These are phyloP conservation scores for Microdochium bolleyi DNA, from an alignment of 2,329 filamentous ascomycete species.

Conservation along the genomic window DNA sequence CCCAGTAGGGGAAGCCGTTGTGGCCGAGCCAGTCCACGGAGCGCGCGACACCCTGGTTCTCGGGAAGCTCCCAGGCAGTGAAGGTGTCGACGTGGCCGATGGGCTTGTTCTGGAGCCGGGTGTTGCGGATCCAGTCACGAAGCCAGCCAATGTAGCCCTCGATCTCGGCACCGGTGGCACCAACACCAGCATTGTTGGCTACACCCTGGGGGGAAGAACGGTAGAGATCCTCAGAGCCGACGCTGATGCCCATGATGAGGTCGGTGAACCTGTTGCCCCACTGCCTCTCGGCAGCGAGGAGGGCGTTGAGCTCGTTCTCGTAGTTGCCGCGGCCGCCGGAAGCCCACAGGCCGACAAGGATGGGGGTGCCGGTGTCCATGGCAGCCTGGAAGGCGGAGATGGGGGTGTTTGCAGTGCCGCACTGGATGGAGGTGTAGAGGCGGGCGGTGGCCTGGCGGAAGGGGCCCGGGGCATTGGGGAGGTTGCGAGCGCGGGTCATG, in stretches of 20 bases:
- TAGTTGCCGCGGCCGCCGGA: constrained; percentile 14
- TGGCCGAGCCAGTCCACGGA: constrained; percentile 17
- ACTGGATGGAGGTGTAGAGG: constrained; percentile 27
- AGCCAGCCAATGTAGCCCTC: constrained; percentile 18
- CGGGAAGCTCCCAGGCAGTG: constrained; percentile 19
- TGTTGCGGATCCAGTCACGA: constrained; percentile 16
- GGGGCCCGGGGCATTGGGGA: constrained; percentile 23
- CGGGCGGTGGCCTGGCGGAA: constrained; percentile 33
- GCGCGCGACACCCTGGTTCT: constrained; percentile 13
- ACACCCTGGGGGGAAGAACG: constrained; percentile 15
- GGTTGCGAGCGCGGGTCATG: constrained; percentile 33
- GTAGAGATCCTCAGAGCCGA: constrained; percentile 21
- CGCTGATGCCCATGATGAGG: constrained; percentile 17
- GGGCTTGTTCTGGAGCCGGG: constrained; percentile 14
- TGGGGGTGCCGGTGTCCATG: constrained; percentile 17
- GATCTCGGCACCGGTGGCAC: constrained; percentile 15
- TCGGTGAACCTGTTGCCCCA: constrained; percentile 15
- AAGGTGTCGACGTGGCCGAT: constrained; percentile 21
- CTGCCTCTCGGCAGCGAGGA: constrained; percentile 10
- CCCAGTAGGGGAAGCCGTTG: constrained; percentile 21
- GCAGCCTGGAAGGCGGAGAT: constrained; percentile 19
- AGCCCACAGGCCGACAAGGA: constrained; percentile 19
- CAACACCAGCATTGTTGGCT: constrained; percentile 14
- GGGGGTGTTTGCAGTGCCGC: constrained; percentile 17
- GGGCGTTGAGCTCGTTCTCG: constrained; percentile 17